Conservation (phyloP, 2,329 filamentous ascomycete species). For the Grosmannia huntii region DNA sequence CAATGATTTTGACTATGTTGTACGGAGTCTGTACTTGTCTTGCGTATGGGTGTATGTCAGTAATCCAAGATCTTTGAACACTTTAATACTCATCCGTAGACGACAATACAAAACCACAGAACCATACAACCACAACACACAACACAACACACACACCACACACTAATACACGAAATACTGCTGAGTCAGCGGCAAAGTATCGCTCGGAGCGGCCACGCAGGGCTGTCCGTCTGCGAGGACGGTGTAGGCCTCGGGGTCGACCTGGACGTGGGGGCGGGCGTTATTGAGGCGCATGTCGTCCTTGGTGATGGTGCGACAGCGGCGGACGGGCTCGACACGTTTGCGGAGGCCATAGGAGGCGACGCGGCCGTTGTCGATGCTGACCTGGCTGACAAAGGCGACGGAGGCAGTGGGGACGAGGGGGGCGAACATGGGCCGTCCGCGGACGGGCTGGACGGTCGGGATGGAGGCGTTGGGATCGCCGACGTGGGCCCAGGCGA, state of each 20-base stretch:
- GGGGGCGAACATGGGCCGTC: conserved; percentile 75
- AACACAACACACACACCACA: too few relatives aligned
- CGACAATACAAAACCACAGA: too few relatives aligned
- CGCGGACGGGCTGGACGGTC: conserved; percentile 72
- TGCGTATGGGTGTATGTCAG: too few relatives aligned
- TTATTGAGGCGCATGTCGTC: conserved; percentile 86
- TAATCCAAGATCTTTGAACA: too few relatives aligned
- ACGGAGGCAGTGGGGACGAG: conserved; percentile 60
- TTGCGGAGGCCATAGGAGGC: conserved; percentile 65
- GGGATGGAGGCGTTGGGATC: conserved; percentile 78
- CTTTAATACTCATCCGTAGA: too few relatives aligned
- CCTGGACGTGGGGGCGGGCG: conserved; percentile 70
- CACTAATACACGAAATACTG: conserved; percentile 59
- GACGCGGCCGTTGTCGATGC: conserved; percentile 53
- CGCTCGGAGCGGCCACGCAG: conserved; percentile 61
- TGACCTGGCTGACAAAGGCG: conserved; percentile 69
- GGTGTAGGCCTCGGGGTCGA: conserved; percentile 81
- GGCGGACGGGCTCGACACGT: conserved; percentile 65
- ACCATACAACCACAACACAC: too few relatives aligned
- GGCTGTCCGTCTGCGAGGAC: conserved; percentile 74
- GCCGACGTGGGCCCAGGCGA: conserved; percentile 73
- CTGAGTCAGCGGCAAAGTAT: conserved; percentile 62
- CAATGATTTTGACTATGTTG: neutral
- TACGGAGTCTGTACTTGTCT: too few relatives aligned
- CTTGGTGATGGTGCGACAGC: conserved; percentile 64